Conservation (phyloP, 2,329 filamentous ascomycete genomes). For the Diaporthe eres region DNA sequence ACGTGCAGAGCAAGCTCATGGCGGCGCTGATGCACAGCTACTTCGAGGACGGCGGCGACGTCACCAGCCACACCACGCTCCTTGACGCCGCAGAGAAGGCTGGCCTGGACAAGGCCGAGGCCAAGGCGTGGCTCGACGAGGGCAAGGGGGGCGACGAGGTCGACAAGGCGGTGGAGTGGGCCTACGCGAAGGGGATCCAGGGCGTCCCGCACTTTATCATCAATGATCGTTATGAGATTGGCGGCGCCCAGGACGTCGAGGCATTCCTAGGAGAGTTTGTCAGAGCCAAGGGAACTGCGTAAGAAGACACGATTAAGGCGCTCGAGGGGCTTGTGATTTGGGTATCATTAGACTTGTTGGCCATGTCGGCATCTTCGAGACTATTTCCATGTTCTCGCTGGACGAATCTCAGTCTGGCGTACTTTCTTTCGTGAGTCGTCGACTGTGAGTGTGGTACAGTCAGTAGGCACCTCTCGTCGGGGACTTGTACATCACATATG, state of each 20-base stretch:
- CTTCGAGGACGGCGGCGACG: conserved; percentile 75
- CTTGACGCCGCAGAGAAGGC: conserved; percentile 65
- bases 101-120: conserved; percentile 67
- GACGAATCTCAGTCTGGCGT: not conserved
- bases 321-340: not conserved
- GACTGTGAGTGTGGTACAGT: not conserved
- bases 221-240: conserved; percentile 75
- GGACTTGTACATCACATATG: conserved; percentile 58
- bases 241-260: conserved; percentile 79
- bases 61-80: conserved; percentile 70
- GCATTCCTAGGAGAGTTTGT: conserved; percentile 78
- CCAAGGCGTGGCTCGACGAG: conserved; percentile 66
- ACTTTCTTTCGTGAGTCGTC: conserved; percentile 6
- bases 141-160: conserved; percentile 70
- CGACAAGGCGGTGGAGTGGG: conserved; percentile 67
- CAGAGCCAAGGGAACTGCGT: conserved; percentile 56
- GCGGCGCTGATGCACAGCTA: conserved; percentile 75
- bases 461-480: not conserved
- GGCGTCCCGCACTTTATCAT: conserved; percentile 85
- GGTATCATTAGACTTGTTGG: conserved; percentile 40
- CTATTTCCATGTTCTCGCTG: conserved; percentile 16
- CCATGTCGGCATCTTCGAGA: not conserved
- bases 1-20: conserved; percentile 71
- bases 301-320: not conserved
- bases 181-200: conserved; percentile 65